Evolutionary conservation across 352 stramenopile genomes (phyloP).

Genomic region (Pythium scleroteichum): DNA sequence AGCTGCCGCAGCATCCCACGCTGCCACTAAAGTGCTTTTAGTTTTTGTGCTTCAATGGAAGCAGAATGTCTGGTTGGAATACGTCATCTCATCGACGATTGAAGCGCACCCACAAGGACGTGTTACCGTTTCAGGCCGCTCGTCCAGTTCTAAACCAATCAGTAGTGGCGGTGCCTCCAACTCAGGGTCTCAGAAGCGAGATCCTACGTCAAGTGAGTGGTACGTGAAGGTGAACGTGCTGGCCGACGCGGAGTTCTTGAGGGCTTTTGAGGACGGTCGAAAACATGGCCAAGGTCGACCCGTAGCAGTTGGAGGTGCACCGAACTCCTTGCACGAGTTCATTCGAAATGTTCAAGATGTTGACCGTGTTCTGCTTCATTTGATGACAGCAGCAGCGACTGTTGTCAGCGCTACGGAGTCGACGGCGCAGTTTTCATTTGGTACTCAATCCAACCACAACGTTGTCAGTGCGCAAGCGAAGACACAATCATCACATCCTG

Average conservation of each 20-base stretch:
- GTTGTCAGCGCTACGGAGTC: constrained; percentile 33
- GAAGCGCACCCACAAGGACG: constrained; percentile 30
- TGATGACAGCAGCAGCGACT: constrained; percentile 69
- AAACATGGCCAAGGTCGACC: background rate
- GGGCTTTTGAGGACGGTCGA: constrained; percentile 66
- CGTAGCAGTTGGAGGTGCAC: constrained; percentile 26
- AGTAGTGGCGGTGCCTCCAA: background rate
- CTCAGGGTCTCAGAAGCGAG: constrained; percentile 17
- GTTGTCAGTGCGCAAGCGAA: constrained; percentile 34
- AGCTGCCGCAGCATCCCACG: background rate
- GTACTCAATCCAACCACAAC: constrained; percentile 40
- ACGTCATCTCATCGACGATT: constrained; percentile 75
- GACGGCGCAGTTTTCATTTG: constrained; percentile 72
- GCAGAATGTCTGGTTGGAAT: constrained; percentile 89
- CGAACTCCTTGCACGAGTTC: constrained; percentile 72
- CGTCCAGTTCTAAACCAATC: constrained; percentile 6
- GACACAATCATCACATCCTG: constrained; percentile 61
- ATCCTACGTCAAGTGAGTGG: constrained; percentile 52
- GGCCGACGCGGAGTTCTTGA: constrained; percentile 77
- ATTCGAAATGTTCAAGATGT: constrained; percentile 87
- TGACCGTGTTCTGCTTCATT: constrained; percentile 78
- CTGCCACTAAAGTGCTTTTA: constrained; percentile 67
- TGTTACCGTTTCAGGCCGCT: background rate
- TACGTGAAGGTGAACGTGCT: constrained; percentile 88
- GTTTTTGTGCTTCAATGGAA: constrained; percentile 89